Base-by-base conservation (phyloP, 2,329 filamentous ascomycete genomes). In the Malbranchea zuffiana region DNA sequence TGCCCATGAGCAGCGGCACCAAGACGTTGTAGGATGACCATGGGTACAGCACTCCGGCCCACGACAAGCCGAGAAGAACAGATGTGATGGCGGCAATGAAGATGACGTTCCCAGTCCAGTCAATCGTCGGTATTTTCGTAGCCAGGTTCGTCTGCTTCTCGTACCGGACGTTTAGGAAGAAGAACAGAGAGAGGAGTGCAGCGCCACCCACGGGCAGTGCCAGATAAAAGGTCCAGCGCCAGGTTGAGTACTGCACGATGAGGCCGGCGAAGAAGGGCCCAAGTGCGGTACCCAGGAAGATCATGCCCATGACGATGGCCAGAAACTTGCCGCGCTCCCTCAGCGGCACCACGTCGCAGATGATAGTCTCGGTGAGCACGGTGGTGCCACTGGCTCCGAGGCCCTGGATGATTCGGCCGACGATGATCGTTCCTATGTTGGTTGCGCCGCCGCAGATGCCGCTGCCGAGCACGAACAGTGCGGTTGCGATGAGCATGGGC, bases 391-490 rank as follows among this genome's bases (percentile, higher is more conserved):
- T 67, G 1, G 54, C 61, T 0, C 68, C 69, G 2, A 69, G 47
- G 0, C 75, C 74, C 39, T 78, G 72, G 1, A 78, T 51, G 0
- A 62, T 62, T 1, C 74, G 62, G n/a, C 70, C 71, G 42, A 59
- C 63, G 10, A 80, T 72, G 2, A 80, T 55, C 48, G 67, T 65
- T 0, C 44, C 48, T 1, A 55, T 57, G 5, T 45, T 63, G 0
- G 47, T 57, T 0, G 73, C 66, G 0, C 62, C 63, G 0, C 70
- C 73, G 27, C 58, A 63, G 3, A 78, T 56, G 0, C 63, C 68
- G 38, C 70, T 72, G 0, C 73, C 73, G 0, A 75, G 45, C 0
- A 57, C 59, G 41, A 75, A 75, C 1, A 71, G 42, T 7, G 51
- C 55, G 1, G 72, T 59, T 2, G 65, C 51, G 5, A 49, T 32